phyloP scores from a whole-genome alignment of 495 filamentous ascomycete genomes.

The Aspergillus nidulans region DNA sequence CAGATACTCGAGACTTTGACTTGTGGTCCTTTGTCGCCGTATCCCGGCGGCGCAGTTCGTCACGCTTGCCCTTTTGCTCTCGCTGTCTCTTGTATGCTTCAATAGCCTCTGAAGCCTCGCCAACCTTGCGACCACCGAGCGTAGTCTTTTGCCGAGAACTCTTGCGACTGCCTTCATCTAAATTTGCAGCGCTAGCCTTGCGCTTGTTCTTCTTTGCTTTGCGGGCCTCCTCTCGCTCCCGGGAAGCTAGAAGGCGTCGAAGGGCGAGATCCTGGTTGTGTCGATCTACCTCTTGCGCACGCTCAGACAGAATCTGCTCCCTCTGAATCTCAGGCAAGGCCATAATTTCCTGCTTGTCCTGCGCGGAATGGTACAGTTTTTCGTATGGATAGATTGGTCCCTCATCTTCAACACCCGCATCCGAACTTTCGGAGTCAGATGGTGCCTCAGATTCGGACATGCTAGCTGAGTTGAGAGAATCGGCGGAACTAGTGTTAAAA shows the following conservation, averaged over 20 bases:
- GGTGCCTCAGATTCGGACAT: slow-evolving; percentile 89
- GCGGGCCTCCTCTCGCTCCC: slow-evolving; percentile 57
- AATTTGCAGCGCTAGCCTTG: slow-evolving; percentile 67
- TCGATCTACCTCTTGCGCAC: slow-evolving; percentile 74
- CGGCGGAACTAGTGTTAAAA: slow-evolving; percentile 48
- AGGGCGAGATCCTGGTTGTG: slow-evolving; percentile 78
- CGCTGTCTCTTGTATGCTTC: slow-evolving; percentile 80
- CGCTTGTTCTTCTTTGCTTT: slow-evolving; percentile 70
- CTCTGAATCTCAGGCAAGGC: slow-evolving; percentile 84
- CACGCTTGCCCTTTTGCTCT: slow-evolving; percentile 68
- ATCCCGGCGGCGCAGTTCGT: slow-evolving; percentile 68
- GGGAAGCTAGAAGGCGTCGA: slow-evolving; percentile 69
- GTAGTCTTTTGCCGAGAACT: slow-evolving; percentile 77
- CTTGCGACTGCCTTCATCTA: slow-evolving; percentile 72
- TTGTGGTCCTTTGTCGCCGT: slow-evolving; percentile 50
- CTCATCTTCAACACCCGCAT: slow-evolving; percentile 48
- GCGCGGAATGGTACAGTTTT: slow-evolving; percentile 72
- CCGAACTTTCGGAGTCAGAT: slow-evolving; percentile 53
- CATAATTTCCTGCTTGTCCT: slow-evolving; percentile 80
- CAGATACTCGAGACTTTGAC: slow-evolving; percentile 48
- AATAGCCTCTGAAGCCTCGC: slow-evolving; percentile 69
- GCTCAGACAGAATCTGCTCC: slow-evolving; percentile 83
- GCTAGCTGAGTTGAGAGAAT: slow-evolving; percentile 75
- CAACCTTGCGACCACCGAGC: slow-evolving; percentile 71
- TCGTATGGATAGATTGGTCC: slow-evolving; percentile 80